Base-by-base conservation (phyloP, 2,329 filamentous ascomycete genomes). In the Beauveria brongniartii region DNA sequence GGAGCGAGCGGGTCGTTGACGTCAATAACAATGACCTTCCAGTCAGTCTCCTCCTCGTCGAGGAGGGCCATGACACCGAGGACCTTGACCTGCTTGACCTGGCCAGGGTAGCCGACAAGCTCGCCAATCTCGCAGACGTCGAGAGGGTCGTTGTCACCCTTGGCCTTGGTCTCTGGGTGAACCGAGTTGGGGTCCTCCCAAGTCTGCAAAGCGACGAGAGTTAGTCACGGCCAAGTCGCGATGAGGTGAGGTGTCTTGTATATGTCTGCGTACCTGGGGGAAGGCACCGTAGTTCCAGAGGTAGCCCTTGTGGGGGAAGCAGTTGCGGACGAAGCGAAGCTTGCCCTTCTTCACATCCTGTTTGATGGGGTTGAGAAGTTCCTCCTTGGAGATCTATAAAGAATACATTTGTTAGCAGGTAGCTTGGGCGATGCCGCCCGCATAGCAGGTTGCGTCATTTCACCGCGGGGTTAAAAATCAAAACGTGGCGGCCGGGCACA, bases 241-340 rank as follows among this genome's bases (percentile, higher is more conserved):
- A 64, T 63, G 52, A 37, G 54, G 43, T 26, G 24, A 9, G n/a
- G 26, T 28, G 53, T 26, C 28, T 10, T 2, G 30, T 16, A 18
- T 28, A 20, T 22, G 20, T 12, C 7, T 43, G 71, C 83, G 74
- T 83, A 94, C 91, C 83, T 94, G 91, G 71, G 94, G 94, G 88
- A 99, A 97, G 78, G 92, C 92, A 81, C 94, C 94, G 81, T 99
- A 99, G 87, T 99, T 99, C 94, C 94, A 99, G 71, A 99, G 91
- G 80, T 99, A 99, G 69, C 94, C 94, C 87, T 99, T 97, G 89
- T 99, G 94, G 71, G 94, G 94, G 86, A 99, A 99, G 88, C 94
- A 99, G 89, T 99, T 99, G 81, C 94, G 92, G 76, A 99, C 94
- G 77, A 89, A 99, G 74, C 94, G 91, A 72, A 97, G 92, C 86